These are phyloP conservation scores for Mimosa bimucronata DNA, from an alignment of 306 rosid genomes.

Conservation along the genomic window DNA sequence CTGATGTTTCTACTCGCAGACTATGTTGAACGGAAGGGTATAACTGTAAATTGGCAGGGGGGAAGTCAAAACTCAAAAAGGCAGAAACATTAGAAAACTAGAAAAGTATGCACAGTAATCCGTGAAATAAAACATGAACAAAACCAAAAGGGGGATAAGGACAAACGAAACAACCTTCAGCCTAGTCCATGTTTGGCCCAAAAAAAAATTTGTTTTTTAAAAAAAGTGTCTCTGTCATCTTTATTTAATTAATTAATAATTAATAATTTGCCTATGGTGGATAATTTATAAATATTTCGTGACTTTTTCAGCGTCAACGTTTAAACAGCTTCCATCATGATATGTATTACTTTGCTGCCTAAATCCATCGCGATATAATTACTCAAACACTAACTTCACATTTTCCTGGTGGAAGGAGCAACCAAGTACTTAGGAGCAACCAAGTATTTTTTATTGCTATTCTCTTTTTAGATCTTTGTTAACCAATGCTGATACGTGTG, in stretches of 20 bases:
- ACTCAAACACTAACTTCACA: neutral
- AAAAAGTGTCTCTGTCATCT: neutral
- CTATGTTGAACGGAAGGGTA: neutral
- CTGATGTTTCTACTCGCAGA: neutral
- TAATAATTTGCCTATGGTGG: neutral
- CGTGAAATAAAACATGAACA: neutral
- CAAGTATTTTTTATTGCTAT: neutral
- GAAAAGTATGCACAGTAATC: conserved; percentile 4
- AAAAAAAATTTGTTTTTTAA: neutral
- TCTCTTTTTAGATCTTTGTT: neutral
- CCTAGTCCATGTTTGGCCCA: too few relatives aligned
- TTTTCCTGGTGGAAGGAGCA: neutral
- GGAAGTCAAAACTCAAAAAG: neutral
- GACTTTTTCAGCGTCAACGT: neutral
- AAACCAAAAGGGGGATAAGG: neutral
- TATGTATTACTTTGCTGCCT: neutral
- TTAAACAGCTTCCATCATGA: neutral
- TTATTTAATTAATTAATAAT: neutral
- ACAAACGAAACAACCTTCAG: neutral
- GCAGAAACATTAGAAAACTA: neutral
- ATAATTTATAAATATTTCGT: neutral
- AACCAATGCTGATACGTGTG: neutral
- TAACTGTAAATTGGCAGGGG: neutral
- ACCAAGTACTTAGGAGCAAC: neutral
- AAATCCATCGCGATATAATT: neutral